These are phyloP conservation scores for Heterobasidion parviporum DNA, from an alignment of 1,284 basidiomycete species.

Conservation along the genomic window DNA sequence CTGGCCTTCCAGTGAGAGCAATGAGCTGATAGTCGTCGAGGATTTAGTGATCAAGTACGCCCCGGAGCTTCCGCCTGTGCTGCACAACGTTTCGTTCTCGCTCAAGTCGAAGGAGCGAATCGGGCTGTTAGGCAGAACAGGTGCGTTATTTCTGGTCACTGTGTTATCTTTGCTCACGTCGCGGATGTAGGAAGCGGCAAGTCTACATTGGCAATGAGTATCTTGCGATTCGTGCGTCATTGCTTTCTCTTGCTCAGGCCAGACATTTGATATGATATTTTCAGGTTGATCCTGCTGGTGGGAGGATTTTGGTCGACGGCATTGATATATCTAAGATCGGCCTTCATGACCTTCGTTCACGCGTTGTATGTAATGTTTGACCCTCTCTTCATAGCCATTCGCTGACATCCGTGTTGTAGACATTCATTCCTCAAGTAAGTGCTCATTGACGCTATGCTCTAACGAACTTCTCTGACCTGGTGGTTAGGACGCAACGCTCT, in stretches of 20 bases:
- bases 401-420: conserved; percentile 29
- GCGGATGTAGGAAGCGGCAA: conserved; percentile 48
- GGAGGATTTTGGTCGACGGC: conserved; percentile 80
- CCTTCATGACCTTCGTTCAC: conserved; percentile 73
- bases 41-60: conserved; percentile 78
- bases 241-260: conserved; percentile 50
- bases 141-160: conserved; percentile 21
- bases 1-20: conserved; percentile 73
- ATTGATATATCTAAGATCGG: conserved; percentile 88
- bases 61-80: conserved; percentile 76
- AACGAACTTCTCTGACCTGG: conserved; percentile 9
- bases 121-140: conserved; percentile 71
- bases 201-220: conserved; percentile 77
- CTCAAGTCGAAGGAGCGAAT: conserved; percentile 59
- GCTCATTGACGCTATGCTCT: conserved; percentile 1
- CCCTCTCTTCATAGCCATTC: not conserved
- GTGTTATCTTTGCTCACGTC: conserved; percentile 3
- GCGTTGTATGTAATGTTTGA: conserved; percentile 40
- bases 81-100: conserved; percentile 67
- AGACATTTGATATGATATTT: conserved; percentile 2
- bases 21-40: conserved; percentile 39
- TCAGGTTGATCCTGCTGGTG: conserved; percentile 70
- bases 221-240: conserved; percentile 71
- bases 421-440: conserved; percentile 70
- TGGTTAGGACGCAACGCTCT: conserved; percentile 65